These are phyloP conservation scores for Cairneyella variabilis DNA, from an alignment of 495 filamentous ascomycete genomes.

Conservation along the genomic window DNA sequence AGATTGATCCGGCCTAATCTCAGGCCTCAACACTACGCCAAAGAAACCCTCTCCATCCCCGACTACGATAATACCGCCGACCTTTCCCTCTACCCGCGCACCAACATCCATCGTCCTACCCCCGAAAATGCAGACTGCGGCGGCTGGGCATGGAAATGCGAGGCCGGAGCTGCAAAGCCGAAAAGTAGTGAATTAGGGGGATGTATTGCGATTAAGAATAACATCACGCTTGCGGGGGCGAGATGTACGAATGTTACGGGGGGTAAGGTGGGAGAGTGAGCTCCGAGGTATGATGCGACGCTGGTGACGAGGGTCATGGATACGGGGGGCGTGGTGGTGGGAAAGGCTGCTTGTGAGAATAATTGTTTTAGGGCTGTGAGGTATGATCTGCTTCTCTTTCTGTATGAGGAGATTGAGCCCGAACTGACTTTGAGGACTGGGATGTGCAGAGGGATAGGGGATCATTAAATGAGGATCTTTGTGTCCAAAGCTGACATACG, in stretches of 20 bases:
- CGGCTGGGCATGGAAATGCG: conserved; percentile 22
- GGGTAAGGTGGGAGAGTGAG: conserved; percentile 28
- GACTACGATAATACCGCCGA: conserved; percentile 14
- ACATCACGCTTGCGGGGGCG: conserved; percentile 34
- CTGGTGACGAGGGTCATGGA: conserved; percentile 33
- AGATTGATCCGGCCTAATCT: conserved; percentile 14
- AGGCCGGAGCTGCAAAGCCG: conserved; percentile 25
- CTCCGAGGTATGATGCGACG: conserved; percentile 34
- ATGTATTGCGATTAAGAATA: conserved; percentile 34
- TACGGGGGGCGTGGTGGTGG: conserved; percentile 31
- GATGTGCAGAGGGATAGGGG: background rate
- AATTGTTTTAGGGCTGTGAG: conserved; percentile 3
- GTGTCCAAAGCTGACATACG: background rate
- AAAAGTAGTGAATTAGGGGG: conserved; percentile 29
- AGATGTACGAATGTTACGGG: conserved; percentile 35
- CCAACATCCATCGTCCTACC: conserved; percentile 9
- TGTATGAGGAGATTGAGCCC: background rate
- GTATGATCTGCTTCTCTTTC: conserved; percentile 21
- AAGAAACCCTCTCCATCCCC: conserved; percentile 10
- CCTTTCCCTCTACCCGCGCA: conserved; percentile 14
- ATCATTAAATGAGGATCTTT: no score
- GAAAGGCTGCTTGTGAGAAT: conserved; percentile 31
- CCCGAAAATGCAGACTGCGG: conserved; percentile 12
- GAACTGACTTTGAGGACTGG: background rate
- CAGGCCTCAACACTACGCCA: conserved; percentile 19